Percentiles rank a stretch among this genome's conserved stretches.
Evolutionary conservation across 2,329 filamentous ascomycete genomes (phyloP).

Genomic region (Alternaria gaisen): DNA sequence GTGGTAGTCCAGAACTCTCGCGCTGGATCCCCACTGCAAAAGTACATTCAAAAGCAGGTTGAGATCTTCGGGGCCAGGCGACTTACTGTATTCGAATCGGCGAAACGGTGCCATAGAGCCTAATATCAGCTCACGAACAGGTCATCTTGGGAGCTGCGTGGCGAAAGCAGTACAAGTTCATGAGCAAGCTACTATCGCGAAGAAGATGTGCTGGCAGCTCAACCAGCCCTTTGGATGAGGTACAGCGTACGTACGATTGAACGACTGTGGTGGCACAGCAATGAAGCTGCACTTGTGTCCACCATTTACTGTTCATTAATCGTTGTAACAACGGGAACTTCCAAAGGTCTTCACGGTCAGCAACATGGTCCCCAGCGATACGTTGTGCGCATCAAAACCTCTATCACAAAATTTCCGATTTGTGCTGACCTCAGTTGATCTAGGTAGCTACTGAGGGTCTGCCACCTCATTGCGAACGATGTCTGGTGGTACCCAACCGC

Average conservation of each 20-base stretch:
- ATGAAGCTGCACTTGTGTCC: slow-evolving; percentile 1
- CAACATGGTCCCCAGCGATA: background rate
- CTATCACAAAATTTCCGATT: background rate
- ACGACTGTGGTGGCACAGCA: background rate
- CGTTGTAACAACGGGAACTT: slow-evolving; percentile 2
- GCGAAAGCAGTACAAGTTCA: slow-evolving; percentile 12
- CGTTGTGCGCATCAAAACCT: slow-evolving; percentile 5
- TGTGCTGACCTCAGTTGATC: background rate
- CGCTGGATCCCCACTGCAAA: slow-evolving; percentile 2
- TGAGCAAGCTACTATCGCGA: background rate
- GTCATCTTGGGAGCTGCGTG: slow-evolving; percentile 7
- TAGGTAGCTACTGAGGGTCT: slow-evolving; percentile 11
- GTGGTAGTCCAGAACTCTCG: slow-evolving; percentile 1
- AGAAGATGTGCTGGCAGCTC: background rate
- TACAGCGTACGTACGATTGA: slow-evolving; percentile 3
- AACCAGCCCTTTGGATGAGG: background rate
- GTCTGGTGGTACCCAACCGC: slow-evolving; percentile 16
- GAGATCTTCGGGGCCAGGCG: too few relatives aligned
- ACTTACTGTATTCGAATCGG: background rate
- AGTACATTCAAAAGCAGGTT: slow-evolving; percentile 11
- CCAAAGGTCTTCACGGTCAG: background rate
- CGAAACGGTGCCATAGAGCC: background rate
- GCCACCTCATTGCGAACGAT: slow-evolving; percentile 8
- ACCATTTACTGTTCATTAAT: background rate
- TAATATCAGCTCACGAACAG: slow-evolving; percentile 1